Conservation (phyloP, 352 stramenopile genomes). For the Pythium monospermum region DNA sequence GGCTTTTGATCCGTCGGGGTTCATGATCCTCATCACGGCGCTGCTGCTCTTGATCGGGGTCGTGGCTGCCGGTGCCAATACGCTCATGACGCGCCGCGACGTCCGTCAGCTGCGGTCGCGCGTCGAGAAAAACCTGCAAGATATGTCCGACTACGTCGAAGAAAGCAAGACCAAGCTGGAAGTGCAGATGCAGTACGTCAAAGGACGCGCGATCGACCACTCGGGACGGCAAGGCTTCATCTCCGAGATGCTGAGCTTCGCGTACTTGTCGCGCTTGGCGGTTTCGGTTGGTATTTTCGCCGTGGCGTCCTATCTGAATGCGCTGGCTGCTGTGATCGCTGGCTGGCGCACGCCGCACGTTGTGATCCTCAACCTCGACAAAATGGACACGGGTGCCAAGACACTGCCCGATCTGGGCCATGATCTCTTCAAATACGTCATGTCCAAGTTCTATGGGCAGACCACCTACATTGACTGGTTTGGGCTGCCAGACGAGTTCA, state of each 20-base stretch:
- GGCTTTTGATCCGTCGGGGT: conserved; percentile 81
- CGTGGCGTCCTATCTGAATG: conserved; percentile 80
- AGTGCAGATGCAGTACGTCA: conserved; percentile 71
- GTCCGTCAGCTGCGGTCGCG: conserved; percentile 39
- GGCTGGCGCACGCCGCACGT: conserved; percentile 83
- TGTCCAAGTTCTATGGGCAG: conserved; percentile 79
- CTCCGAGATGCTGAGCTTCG: conserved; percentile 83
- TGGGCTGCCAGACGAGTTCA: conserved; percentile 79
- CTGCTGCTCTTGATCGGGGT: conserved; percentile 66
- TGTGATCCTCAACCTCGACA: conserved; percentile 63
- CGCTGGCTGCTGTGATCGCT: conserved; percentile 70
- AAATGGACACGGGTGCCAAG: conserved; percentile 56
- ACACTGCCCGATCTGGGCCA: conserved; percentile 81
- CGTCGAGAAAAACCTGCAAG: conserved; percentile 71
- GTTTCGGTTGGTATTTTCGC: conserved; percentile 74
- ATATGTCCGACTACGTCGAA: conserved; percentile 71
- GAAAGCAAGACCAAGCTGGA: conserved; percentile 56
- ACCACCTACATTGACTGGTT: conserved; percentile 84
- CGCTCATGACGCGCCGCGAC: conserved; percentile 34
- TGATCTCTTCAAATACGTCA: conserved; percentile 84
- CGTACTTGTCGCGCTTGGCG: conserved; percentile 75
- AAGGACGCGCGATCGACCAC: conserved; percentile 66
- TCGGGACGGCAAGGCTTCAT: conserved; percentile 78
- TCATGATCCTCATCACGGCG: conserved; percentile 73
- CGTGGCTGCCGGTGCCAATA: conserved; percentile 40